Percentiles rank a stretch among this genome's conserved stretches.
Conservation (phyloP, 305 asterid species). For the Euphrasia arctica region DNA sequence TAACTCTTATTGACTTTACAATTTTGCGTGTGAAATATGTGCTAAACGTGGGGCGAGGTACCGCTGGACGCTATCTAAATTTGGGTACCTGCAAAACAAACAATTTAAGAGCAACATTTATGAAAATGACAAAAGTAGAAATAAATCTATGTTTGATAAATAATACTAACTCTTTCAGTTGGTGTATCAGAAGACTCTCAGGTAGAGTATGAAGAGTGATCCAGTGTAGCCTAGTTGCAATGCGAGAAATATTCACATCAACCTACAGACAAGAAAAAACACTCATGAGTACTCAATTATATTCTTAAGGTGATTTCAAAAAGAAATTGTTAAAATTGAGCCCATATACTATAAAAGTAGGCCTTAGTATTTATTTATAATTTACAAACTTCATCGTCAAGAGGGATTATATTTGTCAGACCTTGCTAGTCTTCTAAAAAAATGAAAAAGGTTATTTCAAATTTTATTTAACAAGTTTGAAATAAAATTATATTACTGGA, state of each 20-base stretch:
- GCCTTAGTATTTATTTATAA: too few relatives aligned
- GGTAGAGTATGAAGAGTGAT: slow-evolving; percentile 57
- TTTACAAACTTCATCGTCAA: background rate
- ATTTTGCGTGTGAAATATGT: slow-evolving; percentile 14
- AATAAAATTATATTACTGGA: background rate
- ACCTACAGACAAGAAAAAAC: slow-evolving; percentile 35
- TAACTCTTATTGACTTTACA: slow-evolving; percentile 37
- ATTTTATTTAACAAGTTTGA: background rate
- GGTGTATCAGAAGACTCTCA: slow-evolving; percentile 43
- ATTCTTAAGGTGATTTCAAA: background rate
- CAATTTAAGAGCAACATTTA: background rate
- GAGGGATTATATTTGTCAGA: too few relatives aligned
- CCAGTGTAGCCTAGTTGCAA: slow-evolving; percentile 65
- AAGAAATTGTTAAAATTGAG: background rate
- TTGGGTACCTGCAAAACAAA: slow-evolving; percentile 50
- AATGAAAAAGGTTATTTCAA: too few relatives aligned
- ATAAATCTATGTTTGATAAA: background rate
- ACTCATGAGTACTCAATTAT: background rate
- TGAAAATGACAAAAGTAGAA: background rate
- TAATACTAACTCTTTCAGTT: slow-evolving; percentile 39
- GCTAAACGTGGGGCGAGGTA: slow-evolving; percentile 63
- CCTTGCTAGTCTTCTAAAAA: background rate
- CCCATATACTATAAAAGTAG: background rate
- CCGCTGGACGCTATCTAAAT: slow-evolving; percentile 46
- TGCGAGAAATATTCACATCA: slow-evolving; percentile 62